Conservation (phyloP, 2,329 filamentous ascomycete genomes). For the Albophoma yamanashiensis region DNA sequence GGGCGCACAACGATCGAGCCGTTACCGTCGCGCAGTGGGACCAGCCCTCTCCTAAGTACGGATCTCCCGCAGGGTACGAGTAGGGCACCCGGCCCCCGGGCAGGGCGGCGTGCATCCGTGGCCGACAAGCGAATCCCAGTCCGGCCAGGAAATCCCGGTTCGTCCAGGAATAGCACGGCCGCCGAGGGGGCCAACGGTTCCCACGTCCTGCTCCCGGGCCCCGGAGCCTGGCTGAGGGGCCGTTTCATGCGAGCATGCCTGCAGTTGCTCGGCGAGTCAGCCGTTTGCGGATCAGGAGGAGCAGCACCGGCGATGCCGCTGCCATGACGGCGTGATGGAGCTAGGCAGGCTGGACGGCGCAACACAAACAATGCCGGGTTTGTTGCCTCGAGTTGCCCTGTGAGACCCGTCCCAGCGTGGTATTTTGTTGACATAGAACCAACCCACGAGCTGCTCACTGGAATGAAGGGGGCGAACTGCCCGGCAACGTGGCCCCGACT, state of each 20-base stretch:
- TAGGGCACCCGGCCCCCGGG: neutral
- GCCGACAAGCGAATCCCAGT: neutral
- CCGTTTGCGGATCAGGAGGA: neutral
- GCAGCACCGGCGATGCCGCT: neutral
- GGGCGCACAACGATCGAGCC: neutral
- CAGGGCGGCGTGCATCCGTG: neutral
- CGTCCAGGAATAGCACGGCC: neutral
- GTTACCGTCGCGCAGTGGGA: neutral
- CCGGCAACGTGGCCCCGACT: neutral
- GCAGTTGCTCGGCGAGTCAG: neutral
- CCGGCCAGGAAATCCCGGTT: neutral
- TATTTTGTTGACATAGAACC: neutral
- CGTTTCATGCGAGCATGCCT: neutral
- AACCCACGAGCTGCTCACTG: neutral
- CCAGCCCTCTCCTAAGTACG: neutral
- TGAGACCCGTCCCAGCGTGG: neutral
- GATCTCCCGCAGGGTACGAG: neutral
- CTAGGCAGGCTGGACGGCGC: neutral
- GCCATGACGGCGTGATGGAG: neutral
- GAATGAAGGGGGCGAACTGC: neutral
- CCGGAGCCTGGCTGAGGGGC: neutral
- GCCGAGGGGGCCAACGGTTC: neutral
- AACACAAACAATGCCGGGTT: neutral
- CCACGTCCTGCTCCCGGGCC: neutral
- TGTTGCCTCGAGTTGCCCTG: neutral